phyloP scores from a whole-genome alignment of 192 early-diverging fungal genomes.

The Podila epigama region DNA sequence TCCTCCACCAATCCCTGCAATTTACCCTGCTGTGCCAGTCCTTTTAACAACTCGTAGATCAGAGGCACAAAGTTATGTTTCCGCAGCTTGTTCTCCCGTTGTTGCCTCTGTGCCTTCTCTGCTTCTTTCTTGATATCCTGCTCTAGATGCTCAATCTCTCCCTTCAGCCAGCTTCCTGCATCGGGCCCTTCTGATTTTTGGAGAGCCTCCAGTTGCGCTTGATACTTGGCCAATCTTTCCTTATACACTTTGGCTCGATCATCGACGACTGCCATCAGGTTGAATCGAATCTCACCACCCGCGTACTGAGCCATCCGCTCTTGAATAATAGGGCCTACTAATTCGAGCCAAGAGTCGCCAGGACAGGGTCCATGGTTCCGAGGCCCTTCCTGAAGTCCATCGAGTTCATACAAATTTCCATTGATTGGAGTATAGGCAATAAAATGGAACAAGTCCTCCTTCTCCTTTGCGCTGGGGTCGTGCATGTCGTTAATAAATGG shows the following conservation, averaged over 20 bases:
- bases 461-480: conserved; percentile 60
- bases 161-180: conserved; percentile 54
- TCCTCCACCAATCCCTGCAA: conserved; percentile 58
- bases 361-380: conserved; percentile 70
- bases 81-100: conserved; percentile 72
- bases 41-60: conserved; percentile 69
- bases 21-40: conserved; percentile 63
- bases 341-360: conserved; percentile 69
- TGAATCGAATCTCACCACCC: conserved; percentile 75
- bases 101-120: conserved; percentile 53
- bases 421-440: conserved; percentile 78
- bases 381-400: conserved; percentile 74
- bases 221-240: conserved; percentile 56
- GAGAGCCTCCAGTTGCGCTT: conserved; percentile 56
- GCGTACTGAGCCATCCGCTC: conserved; percentile 69
- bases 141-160: conserved; percentile 58
- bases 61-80: conserved; percentile 83
- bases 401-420: conserved; percentile 79
- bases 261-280: conserved; percentile 79
- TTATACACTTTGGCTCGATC: conserved; percentile 65
- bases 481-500: conserved; percentile 74
- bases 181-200: conserved; percentile 46
- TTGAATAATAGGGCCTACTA: conserved; percentile 71
- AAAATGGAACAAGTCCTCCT: conserved; percentile 83
- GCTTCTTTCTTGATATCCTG: conserved; percentile 66